Conservation (phyloP, 345 rosid genomes). For the Melastoma malabathricum region DNA sequence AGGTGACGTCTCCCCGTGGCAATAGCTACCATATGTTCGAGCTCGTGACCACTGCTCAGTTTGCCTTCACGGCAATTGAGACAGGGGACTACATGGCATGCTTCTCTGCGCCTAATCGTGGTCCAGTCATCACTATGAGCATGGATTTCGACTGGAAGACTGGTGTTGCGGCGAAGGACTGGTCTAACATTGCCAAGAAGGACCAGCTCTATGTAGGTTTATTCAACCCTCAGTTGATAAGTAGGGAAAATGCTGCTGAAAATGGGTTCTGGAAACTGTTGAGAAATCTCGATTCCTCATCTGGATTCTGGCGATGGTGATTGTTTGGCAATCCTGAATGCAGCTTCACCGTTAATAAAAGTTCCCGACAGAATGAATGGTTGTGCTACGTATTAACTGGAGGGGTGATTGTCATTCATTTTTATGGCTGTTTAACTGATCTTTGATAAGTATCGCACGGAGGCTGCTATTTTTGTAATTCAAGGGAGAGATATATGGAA, state of each 20-base stretch:
- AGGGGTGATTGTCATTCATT: no score
- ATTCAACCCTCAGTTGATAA: not conserved
- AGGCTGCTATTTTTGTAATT: no score
- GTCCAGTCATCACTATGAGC: slow-evolving; percentile 35
- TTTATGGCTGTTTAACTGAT: no score
- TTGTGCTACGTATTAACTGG: no score
- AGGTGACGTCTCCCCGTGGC: slow-evolving; percentile 83
- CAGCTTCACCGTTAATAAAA: no score
- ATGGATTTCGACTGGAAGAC: slow-evolving; percentile 84
- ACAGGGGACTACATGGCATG: slow-evolving; percentile 77
- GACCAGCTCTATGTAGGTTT: slow-evolving; percentile 70
- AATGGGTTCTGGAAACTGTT: not conserved
- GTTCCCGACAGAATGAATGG: no score
- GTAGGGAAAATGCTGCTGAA: not conserved
- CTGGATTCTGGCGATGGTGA: no score
- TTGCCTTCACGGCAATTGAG: slow-evolving; percentile 76
- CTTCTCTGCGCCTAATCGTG: slow-evolving; percentile 56
- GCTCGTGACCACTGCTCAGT: slow-evolving; percentile 59
- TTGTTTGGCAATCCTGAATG: no score
- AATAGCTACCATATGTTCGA: slow-evolving; percentile 56
- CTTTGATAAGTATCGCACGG: no score
- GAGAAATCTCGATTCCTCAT: no score
- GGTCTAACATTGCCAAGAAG: slow-evolving; percentile 84
- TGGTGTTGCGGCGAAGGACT: slow-evolving; percentile 70
- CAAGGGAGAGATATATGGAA: no score